A percentile compares a stretch with the other conserved stretches of the same genome.
phyloP scores from a whole-genome alignment of 202 grass and related monocot species.

The Hordeum pubiflorum region DNA sequence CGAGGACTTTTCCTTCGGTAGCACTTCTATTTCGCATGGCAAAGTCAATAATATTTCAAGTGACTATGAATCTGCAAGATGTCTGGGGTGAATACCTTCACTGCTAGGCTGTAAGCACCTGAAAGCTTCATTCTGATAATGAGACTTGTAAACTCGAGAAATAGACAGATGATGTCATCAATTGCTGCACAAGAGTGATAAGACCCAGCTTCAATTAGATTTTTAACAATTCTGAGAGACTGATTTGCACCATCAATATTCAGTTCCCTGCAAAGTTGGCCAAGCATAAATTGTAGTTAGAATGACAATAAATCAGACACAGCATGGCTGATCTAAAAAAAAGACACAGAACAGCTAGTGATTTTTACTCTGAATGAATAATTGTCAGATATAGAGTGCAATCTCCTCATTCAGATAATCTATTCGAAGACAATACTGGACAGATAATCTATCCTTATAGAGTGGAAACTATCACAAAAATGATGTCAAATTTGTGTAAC shows the following conservation, averaged over 20 bases:
- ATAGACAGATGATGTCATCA: constrained; percentile 53
- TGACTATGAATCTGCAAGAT: neutral
- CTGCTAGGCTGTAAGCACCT: constrained; percentile 53
- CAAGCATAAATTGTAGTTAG: constrained; percentile 3
- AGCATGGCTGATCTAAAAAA: neutral
- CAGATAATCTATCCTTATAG: neutral
- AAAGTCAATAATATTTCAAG: neutral
- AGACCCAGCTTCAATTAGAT: constrained; percentile 62
- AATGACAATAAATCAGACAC: constrained; percentile 13
- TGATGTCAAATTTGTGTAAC: neutral
- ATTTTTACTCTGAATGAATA: neutral
- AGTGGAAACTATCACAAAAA: constrained; percentile 5
- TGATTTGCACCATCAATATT: constrained; percentile 66
- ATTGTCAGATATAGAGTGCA: neutral
- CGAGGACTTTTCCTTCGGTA: neutral
- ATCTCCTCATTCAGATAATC: constrained; percentile 3
- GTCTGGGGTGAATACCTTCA: constrained; percentile 55
- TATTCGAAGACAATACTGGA: neutral
- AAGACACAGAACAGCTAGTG: neutral
- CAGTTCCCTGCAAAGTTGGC: constrained; percentile 52
- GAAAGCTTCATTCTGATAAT: constrained; percentile 64
- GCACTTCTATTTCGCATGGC: constrained; percentile 7
- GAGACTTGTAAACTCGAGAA: constrained; percentile 62
- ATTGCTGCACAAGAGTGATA: constrained; percentile 46
- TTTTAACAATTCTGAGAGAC: constrained; percentile 73